Conservation (phyloP, 345 rosid genomes). For the Dipteronia dyeriana region DNA sequence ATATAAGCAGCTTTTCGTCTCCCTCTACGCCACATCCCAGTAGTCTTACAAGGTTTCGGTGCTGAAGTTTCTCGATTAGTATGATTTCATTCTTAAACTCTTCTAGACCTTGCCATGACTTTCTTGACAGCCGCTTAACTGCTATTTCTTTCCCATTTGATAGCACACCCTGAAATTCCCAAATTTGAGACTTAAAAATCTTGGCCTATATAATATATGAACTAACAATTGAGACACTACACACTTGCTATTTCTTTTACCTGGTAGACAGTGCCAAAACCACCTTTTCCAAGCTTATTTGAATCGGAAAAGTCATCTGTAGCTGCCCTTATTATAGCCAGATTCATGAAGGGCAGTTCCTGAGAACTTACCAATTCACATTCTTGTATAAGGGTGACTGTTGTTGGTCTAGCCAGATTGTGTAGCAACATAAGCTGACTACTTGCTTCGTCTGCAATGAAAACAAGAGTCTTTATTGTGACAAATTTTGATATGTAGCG, state of each 20-base stretch:
- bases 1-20: slow-evolving; percentile 40
- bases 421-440: slow-evolving; percentile 21
- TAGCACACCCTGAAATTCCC: slow-evolving; percentile 32
- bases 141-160: slow-evolving; percentile 33
- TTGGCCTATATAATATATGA: background rate
- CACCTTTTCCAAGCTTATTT: slow-evolving; percentile 44
- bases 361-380: slow-evolving; percentile 30
- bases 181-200: background rate
- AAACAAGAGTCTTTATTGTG: background rate
- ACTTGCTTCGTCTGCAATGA: slow-evolving; percentile 26
- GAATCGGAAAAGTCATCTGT: slow-evolving; percentile 35
- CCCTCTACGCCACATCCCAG: slow-evolving; percentile 36
- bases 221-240: background rate
- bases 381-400: slow-evolving; percentile 22
- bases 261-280: slow-evolving; percentile 49
- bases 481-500: background rate
- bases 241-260: slow-evolving; percentile 8
- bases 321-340: slow-evolving; percentile 23
- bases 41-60: slow-evolving; percentile 45
- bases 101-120: slow-evolving; percentile 41
- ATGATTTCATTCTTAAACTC: slow-evolving; percentile 47
- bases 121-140: slow-evolving; percentile 38
- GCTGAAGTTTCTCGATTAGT: slow-evolving; percentile 42
- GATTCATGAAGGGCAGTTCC: slow-evolving; percentile 39
- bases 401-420: slow-evolving; percentile 27